These are phyloP conservation scores for Phytophthora constricta DNA, from an alignment of 352 stramenopile species.

Conservation along the genomic window DNA sequence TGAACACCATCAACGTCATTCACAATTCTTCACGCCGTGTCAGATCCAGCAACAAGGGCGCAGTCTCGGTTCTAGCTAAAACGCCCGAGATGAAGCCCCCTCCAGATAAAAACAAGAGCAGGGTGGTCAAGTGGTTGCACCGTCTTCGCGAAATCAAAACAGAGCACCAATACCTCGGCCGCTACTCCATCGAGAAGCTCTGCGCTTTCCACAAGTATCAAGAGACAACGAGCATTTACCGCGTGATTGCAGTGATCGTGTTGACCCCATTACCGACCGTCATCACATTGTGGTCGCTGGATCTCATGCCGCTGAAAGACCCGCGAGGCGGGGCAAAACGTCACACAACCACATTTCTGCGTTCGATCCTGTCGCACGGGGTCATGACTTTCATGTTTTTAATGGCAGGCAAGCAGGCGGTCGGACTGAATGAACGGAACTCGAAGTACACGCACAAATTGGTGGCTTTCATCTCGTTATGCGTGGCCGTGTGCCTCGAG, in stretches of 20 bases:
- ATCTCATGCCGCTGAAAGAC: slow-evolving; percentile 10
- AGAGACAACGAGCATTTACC: slow-evolving; percentile 9
- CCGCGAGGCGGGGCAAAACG: background rate
- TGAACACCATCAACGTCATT: too few relatives aligned
- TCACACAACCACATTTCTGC: slow-evolving; percentile 10
- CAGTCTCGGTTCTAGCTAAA: too few relatives aligned
- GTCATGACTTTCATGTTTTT: too few relatives aligned
- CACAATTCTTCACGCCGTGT: too few relatives aligned
- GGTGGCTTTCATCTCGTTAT: slow-evolving; percentile 12
- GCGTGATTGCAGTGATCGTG: slow-evolving; percentile 21
- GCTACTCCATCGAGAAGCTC: slow-evolving; percentile 38
- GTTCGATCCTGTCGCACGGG: too few relatives aligned
- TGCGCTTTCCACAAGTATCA: slow-evolving; percentile 30
- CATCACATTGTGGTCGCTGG: slow-evolving; percentile 8
- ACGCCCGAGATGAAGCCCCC: too few relatives aligned
- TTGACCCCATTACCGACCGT: slow-evolving; percentile 19
- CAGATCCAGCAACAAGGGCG: too few relatives aligned
- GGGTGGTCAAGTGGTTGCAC: background rate
- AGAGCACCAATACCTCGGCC: slow-evolving; percentile 25
- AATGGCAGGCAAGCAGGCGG: too few relatives aligned
- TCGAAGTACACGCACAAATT: slow-evolving; percentile 17
- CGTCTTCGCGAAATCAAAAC: slow-evolving; percentile 5
- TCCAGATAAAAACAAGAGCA: too few relatives aligned
- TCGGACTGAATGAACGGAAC: too few relatives aligned
- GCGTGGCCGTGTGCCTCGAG: slow-evolving; percentile 17